These are phyloP conservation scores for Musa acuminata DNA, from an alignment of 176 grass and related monocot genomes.

Conservation along the genomic window DNA sequence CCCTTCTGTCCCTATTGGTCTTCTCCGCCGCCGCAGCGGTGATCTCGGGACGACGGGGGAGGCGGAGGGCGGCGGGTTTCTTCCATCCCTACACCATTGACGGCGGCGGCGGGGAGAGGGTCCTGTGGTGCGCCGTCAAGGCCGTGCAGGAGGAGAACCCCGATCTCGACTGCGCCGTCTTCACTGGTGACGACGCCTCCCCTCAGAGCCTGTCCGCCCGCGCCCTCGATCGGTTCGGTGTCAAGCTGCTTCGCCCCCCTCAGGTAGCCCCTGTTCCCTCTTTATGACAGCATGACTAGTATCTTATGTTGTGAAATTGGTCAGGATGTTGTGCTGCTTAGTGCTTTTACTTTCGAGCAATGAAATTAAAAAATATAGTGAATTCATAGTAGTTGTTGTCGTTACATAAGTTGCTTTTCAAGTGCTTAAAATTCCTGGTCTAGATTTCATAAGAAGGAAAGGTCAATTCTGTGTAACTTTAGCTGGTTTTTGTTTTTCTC, in stretches of 20 bases:
- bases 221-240: conserved; percentile 63
- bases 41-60: no score
- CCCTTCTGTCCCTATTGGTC: background rate
- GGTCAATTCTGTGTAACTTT: background rate
- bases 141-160: no score
- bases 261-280: conserved; percentile 30
- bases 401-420: background rate
- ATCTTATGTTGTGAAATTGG: background rate
- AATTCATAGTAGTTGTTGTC: background rate
- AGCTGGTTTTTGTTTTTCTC: background rate
- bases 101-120: no score
- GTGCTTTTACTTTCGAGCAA: background rate
- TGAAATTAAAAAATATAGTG: background rate
- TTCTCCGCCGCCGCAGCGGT: no score
- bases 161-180: no score
- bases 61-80: no score
- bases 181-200: no score
- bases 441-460: background rate
- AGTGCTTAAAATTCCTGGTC: background rate
- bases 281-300: background rate
- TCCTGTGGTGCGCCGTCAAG: no score
- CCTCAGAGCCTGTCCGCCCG: conserved; percentile 7
- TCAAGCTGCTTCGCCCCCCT: conserved; percentile 49
- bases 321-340: background rate
- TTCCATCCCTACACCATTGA: no score